These are phyloP conservation scores for Nannizziopsis barbatae DNA, from an alignment of 2,329 filamentous ascomycete species.

Conservation along the genomic window DNA sequence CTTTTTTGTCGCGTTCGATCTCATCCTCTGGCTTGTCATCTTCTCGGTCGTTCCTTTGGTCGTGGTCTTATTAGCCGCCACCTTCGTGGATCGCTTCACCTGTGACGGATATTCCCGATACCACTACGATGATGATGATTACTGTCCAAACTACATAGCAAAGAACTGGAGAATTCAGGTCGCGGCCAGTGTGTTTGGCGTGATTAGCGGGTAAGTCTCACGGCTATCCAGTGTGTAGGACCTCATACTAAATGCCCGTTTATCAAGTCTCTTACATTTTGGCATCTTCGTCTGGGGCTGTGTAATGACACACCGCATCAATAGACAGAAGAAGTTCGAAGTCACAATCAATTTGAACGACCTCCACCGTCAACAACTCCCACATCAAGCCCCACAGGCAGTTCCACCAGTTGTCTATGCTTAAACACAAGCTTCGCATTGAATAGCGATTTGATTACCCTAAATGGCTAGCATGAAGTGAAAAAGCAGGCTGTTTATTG, in stretches of 20 bases:
- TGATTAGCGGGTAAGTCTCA: conserved; percentile 8
- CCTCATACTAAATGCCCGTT: not conserved
- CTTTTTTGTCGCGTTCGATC: conserved; percentile 10
- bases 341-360: conserved; percentile 5
- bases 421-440: not conserved
- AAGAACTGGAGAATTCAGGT: not conserved
- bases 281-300: conserved; percentile 11
- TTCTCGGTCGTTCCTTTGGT: not conserved
- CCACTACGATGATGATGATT: not conserved
- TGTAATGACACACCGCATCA: conserved; percentile 5
- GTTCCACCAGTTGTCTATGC: not conserved
- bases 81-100: too few relatives aligned
- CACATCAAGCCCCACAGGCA: not conserved
- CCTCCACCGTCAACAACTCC: not conserved
- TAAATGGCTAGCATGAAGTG: too few relatives aligned
- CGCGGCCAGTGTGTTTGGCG: not conserved
- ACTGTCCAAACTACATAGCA: not conserved
- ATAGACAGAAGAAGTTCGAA: not conserved
- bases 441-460: not conserved
- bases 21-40: conserved; percentile 7
- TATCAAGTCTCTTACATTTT: conserved; percentile 6
- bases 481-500: not conserved
- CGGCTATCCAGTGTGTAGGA: too few relatives aligned
- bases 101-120: not conserved
- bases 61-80: not conserved